phyloP scores from a whole-genome alignment of 2,329 filamentous ascomycete genomes.

The Nemania sp. region DNA sequence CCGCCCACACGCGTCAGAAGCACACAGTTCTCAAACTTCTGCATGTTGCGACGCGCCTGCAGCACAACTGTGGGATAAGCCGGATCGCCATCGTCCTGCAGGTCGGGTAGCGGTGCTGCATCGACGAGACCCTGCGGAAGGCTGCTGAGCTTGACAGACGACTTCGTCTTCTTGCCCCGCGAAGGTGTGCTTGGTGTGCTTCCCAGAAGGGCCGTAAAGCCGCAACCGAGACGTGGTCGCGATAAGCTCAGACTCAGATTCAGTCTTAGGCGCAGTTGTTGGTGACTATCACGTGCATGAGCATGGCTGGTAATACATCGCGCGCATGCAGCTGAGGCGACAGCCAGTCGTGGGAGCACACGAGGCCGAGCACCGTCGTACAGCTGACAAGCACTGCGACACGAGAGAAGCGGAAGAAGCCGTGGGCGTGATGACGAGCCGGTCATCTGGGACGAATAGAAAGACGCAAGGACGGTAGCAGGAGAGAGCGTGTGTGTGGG shows the following conservation, averaged over 20 bases:
- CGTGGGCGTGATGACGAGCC: slow-evolving; percentile 26
- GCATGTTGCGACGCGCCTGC: slow-evolving; percentile 87
- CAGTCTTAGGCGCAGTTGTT: slow-evolving; percentile 5
- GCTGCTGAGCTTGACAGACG: slow-evolving; percentile 58
- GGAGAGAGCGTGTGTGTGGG: background rate
- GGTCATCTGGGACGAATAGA: slow-evolving; percentile 28
- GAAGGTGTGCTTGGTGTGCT: slow-evolving; percentile 27
- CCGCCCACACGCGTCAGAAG: slow-evolving; percentile 88
- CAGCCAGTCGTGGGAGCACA: slow-evolving; percentile 4
- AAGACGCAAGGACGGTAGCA: background rate
- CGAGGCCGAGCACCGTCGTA: slow-evolving; percentile 13
- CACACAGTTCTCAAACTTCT: slow-evolving; percentile 87
- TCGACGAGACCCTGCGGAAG: slow-evolving; percentile 55
- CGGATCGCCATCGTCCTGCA: slow-evolving; percentile 48
- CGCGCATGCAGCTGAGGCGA: slow-evolving; percentile 13
- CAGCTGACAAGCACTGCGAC: slow-evolving; percentile 22
- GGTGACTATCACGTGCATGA: slow-evolving; percentile 19
- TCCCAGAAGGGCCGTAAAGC: background rate
- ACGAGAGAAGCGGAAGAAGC: slow-evolving; percentile 30
- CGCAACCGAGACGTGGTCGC: background rate
- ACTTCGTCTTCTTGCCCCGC: slow-evolving; percentile 59
- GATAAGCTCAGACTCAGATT: too few relatives aligned
- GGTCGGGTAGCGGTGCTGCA: slow-evolving; percentile 24
- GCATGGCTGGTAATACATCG: slow-evolving; percentile 11
- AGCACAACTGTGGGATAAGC: slow-evolving; percentile 85